Conservation (phyloP, 2,329 filamentous ascomycete species). For the Decorospora gaudefroyi region DNA sequence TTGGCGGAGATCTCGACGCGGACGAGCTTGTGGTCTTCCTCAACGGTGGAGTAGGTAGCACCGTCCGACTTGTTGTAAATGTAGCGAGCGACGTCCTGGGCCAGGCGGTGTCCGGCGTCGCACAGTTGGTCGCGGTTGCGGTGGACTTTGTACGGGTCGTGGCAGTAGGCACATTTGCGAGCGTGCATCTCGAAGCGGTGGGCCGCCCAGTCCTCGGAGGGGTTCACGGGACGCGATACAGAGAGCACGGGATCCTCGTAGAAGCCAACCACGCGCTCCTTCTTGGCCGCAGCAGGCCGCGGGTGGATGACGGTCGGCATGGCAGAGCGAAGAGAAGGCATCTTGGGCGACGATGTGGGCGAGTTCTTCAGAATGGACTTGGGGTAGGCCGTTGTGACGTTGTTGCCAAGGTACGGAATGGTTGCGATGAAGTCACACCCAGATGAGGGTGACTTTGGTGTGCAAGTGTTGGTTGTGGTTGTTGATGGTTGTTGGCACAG, state of each 20-base stretch:
- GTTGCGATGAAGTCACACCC: constrained; percentile 37
- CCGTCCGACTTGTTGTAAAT: constrained; percentile 49
- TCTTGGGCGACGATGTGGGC: constrained; percentile 29
- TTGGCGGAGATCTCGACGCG: constrained; percentile 52
- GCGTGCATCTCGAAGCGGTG: constrained; percentile 57
- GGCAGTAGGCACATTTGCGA: constrained; percentile 51
- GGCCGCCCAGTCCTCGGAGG: constrained; percentile 52
- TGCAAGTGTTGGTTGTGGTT: constrained; percentile 18
- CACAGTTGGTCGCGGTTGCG: constrained; percentile 50
- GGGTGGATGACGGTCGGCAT: constrained; percentile 45
- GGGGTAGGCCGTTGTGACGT: constrained; percentile 39
- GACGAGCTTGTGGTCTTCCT: constrained; percentile 50
- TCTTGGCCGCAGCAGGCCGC: constrained; percentile 36
- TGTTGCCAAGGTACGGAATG: constrained; percentile 31
- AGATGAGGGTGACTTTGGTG: constrained; percentile 24
- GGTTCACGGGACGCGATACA: constrained; percentile 49
- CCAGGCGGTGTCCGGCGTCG: constrained; percentile 51
- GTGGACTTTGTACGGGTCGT: constrained; percentile 52
- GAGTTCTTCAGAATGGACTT: constrained; percentile 43
- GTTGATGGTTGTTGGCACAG: constrained; percentile 13
- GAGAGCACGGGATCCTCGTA: constrained; percentile 45
- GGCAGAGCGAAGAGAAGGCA: constrained; percentile 41
- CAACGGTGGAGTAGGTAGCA: constrained; percentile 42
- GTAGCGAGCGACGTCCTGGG: constrained; percentile 52
- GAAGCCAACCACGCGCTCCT: constrained; percentile 45